These are phyloP conservation scores for Apiotrichum sp. DNA, from an alignment of 1,284 basidiomycete genomes.

Conservation along the genomic window DNA sequence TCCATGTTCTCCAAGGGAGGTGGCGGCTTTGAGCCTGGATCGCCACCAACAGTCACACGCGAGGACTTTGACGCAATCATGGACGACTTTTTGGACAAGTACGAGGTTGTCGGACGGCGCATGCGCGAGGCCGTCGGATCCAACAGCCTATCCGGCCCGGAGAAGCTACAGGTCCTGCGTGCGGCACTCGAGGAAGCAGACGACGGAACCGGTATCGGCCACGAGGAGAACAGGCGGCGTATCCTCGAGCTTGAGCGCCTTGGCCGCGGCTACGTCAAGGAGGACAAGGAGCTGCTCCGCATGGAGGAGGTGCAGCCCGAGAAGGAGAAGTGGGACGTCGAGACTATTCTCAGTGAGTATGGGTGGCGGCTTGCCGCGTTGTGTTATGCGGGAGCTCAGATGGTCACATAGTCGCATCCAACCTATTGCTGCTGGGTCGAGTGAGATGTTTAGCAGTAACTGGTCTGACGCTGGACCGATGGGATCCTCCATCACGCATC, in stretches of 20 bases:
- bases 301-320: conserved; percentile 51
- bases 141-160: conserved; percentile 59
- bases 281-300: conserved; percentile 37
- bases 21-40: conserved; percentile 13
- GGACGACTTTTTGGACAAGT: conserved; percentile 89
- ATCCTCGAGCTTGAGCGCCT: conserved; percentile 54
- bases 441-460: too few relatives aligned
- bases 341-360: conserved; percentile 81
- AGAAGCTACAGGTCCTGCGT: conserved; percentile 73
- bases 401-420: too few relatives aligned
- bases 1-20: conserved; percentile 11
- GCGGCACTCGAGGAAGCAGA: conserved; percentile 60
- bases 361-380: background rate
- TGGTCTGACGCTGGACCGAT: too few relatives aligned
- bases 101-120: conserved; percentile 79
- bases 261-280: conserved; percentile 46
- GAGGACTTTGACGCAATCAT: conserved; percentile 88
- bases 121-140: conserved; percentile 63
- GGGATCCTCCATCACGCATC: too few relatives aligned
- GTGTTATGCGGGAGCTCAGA: background rate
- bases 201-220: conserved; percentile 47
- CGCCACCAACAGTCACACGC: conserved; percentile 63
- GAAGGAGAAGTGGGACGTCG: conserved; percentile 83
- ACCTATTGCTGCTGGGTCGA: too few relatives aligned
- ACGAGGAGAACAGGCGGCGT: conserved; percentile 58